Percentiles rank a stretch among this genome's conserved stretches.
Evolutionary conservation across 768 basidiomycete species (phyloP).

Genomic region (Pleurotus citrinopileatus): DNA sequence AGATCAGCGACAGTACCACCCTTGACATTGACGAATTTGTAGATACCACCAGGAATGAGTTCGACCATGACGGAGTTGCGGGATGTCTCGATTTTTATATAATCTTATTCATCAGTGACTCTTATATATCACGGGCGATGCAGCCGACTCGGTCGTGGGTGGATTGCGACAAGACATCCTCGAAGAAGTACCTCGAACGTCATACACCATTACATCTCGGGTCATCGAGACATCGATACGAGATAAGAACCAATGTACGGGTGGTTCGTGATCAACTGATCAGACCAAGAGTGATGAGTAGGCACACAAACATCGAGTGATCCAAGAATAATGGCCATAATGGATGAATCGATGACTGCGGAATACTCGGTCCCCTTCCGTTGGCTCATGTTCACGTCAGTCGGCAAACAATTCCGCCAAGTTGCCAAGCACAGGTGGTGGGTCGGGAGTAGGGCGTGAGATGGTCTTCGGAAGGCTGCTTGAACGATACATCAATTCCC

Average conservation of each 20-base stretch:
- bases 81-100: not conserved
- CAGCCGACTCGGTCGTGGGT: not conserved
- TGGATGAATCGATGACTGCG: not conserved
- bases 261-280: not conserved
- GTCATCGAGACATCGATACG: not conserved
- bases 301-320: not conserved
- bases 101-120: not conserved
- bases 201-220: not conserved
- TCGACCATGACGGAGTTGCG: not conserved
- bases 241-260: not conserved
- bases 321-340: not conserved
- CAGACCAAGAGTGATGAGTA: not conserved
- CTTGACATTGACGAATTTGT: constrained; percentile 39
- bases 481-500: too few species aligned
- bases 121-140: not conserved
- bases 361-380: not conserved
- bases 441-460: too few species aligned
- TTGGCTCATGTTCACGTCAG: not conserved
- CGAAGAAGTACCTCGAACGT: not conserved
- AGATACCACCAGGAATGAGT: constrained; percentile 27
- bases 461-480: too few species aligned
- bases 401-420: not conserved
- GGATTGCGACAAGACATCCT: too few species aligned
- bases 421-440: too few species aligned
- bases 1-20: constrained; percentile 41